Percentiles rank a stretch among this genome's conserved stretches.
phyloP scores from a whole-genome alignment of 2,329 filamentous ascomycete genomes.

The Triangularia verruculosa region DNA sequence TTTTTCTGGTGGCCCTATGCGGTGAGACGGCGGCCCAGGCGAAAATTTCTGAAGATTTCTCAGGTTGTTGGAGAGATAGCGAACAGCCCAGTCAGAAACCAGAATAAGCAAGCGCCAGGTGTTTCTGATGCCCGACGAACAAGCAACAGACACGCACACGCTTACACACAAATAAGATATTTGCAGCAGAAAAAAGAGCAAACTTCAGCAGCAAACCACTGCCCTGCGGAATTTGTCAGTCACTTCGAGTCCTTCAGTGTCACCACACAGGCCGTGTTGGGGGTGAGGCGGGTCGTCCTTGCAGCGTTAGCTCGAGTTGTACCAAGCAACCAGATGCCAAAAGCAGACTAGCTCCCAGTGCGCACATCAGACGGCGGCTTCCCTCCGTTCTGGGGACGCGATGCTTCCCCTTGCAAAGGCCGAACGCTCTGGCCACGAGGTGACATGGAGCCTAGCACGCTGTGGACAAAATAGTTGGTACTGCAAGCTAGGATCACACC shows the following conservation, averaged over 20 bases:
- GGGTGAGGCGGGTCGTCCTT: slow-evolving; percentile 11
- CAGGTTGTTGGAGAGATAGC: not conserved
- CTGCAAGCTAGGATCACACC: no score
- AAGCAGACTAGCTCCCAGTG: slow-evolving; percentile 15
- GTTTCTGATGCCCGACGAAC: not conserved
- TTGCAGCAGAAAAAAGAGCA: no score
- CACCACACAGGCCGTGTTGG: slow-evolving; percentile 7
- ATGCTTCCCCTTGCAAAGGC: not conserved
- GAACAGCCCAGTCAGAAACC: not conserved
- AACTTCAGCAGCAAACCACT: not conserved
- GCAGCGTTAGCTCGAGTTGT: slow-evolving; percentile 16
- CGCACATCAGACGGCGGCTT: slow-evolving; percentile 12
- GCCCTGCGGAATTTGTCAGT: not conserved
- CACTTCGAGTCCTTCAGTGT: not conserved
- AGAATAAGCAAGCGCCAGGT: not conserved
- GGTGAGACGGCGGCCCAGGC: slow-evolving; percentile 1
- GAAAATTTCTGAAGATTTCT: not conserved
- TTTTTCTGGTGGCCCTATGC: not conserved
- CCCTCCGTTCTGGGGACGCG: slow-evolving; percentile 8
- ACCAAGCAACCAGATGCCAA: slow-evolving; percentile 16
- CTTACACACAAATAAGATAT: not conserved
- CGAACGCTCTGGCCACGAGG: slow-evolving; percentile 2
- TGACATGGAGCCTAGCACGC: no score
- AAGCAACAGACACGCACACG: not conserved
- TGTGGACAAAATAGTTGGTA: no score